Percentiles rank a stretch among this genome's conserved stretches.
Conservation (phyloP, 805 yeast species). For the Monosporozyma unispora region DNA sequence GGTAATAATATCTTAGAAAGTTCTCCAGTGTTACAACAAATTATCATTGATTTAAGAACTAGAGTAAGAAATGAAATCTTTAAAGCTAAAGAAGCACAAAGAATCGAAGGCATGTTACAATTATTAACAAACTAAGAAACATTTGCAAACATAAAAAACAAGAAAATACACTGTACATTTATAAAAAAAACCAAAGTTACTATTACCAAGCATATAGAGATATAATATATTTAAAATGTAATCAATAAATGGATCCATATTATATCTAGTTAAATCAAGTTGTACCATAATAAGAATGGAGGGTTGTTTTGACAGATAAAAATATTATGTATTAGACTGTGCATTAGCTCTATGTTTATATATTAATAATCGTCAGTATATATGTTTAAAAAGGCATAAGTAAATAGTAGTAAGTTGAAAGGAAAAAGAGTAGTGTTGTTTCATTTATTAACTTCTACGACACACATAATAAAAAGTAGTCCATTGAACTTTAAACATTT, state of each 20-base stretch:
- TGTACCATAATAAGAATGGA: no score
- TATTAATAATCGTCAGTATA: no score
- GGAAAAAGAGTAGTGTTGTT: not conserved
- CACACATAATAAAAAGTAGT: conserved; percentile 44
- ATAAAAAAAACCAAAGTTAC: not conserved
- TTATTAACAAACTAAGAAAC: conserved; percentile 46
- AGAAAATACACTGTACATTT: not conserved
- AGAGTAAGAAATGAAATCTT: conserved; percentile 60
- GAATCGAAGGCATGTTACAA: conserved; percentile 89
- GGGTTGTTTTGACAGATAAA: no score
- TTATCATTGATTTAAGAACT: conserved; percentile 50
- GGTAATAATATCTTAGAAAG: conserved; percentile 54
- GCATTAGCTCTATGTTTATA: no score
- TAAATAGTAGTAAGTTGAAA: not conserved
- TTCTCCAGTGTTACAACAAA: conserved; percentile 69
- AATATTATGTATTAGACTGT: no score
- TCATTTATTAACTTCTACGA: conserved; percentile 2
- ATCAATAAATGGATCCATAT: no score
- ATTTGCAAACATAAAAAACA: not conserved
- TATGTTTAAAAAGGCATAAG: not conserved
- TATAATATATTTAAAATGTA: no score
- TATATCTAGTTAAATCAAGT: no score
- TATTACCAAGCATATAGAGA: not conserved
- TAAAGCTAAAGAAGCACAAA: conserved; percentile 79
- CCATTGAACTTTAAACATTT: conserved; percentile 41